A percentile compares a stretch with the other conserved stretches of the same genome.
These are phyloP conservation scores for Raphanus sativus DNA, from an alignment of 345 rosid species.

Conservation along the genomic window DNA sequence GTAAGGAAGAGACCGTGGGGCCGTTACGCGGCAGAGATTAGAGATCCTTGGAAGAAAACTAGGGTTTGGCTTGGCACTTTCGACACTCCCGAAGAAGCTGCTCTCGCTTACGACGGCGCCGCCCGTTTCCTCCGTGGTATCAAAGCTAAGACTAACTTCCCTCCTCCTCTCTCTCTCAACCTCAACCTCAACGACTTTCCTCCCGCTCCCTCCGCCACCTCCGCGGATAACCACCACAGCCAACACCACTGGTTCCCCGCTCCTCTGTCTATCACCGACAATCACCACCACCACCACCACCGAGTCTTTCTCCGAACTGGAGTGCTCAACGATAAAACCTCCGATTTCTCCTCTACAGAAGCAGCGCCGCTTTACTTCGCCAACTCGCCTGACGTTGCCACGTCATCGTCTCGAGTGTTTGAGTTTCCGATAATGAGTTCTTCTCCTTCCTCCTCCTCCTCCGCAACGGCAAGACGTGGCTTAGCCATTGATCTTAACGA, in stretches of 20 bases:
- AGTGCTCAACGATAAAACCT: slow-evolving; percentile 47
- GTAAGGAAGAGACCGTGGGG: slow-evolving; percentile 99
- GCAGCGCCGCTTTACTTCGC: slow-evolving; percentile 20
- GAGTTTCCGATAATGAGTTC: slow-evolving; percentile 16
- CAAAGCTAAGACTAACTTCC: slow-evolving; percentile 93
- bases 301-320: slow-evolving; percentile 66
- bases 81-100: slow-evolving; percentile 96
- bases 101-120: slow-evolving; percentile 92
- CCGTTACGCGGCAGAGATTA: slow-evolving; percentile 92
- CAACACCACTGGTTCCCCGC: slow-evolving; percentile 42
- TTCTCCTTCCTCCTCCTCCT: slow-evolving; percentile 14
- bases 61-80: slow-evolving; percentile 96
- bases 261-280: slow-evolving; percentile 25
- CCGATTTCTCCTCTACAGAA: slow-evolving; percentile 1
- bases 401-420: slow-evolving; percentile 13
- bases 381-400: slow-evolving; percentile 1
- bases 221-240: slow-evolving; percentile 23
- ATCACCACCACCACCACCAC: slow-evolving; percentile 31
- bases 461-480: slow-evolving; percentile 55
- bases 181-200: slow-evolving; percentile 61
- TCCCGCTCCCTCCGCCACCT: slow-evolving; percentile 27
- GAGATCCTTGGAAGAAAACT: slow-evolving; percentile 97
- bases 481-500: slow-evolving; percentile 89
- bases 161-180: slow-evolving; percentile 50
- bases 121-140: slow-evolving; percentile 89